phyloP scores from a whole-genome alignment of 805 yeast genomes.

The Kuraishia piskuri region DNA sequence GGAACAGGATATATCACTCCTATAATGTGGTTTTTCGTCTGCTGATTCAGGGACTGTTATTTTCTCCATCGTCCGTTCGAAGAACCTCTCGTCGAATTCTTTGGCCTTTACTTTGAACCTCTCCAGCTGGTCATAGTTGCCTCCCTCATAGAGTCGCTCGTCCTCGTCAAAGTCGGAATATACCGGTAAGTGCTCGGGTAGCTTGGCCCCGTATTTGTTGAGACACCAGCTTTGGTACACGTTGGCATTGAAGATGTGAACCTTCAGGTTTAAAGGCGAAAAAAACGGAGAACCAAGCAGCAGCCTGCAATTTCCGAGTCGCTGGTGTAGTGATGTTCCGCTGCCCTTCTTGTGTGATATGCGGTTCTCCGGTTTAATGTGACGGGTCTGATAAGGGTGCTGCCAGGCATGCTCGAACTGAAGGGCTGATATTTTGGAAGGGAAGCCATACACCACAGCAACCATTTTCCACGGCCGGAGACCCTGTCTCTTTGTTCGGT shows the following conservation, averaged over 20 bases:
- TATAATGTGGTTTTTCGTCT: no score
- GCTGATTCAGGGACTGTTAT: conserved; percentile 1
- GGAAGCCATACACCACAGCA: conserved; percentile 60
- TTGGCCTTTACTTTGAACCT: conserved; percentile 8
- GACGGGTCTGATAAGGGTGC: conserved; percentile 59
- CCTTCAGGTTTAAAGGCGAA: conserved; percentile 31
- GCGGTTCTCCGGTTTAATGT: conserved; percentile 32
- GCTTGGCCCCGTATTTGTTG: conserved; percentile 21
- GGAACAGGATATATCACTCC: not conserved
- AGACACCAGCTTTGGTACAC: conserved; percentile 24
- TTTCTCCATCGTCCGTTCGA: conserved; percentile 1
- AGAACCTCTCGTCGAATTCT: conserved; percentile 10
- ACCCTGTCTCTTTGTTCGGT: conserved; percentile 45
- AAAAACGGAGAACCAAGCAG: conserved; percentile 37
- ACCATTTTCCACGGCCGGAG: conserved; percentile 72
- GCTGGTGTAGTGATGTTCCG: conserved; percentile 34
- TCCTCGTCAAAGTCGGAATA: conserved; percentile 7
- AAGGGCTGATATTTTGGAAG: conserved; percentile 57
- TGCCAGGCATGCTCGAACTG: conserved; percentile 87
- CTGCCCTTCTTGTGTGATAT: conserved; percentile 25
- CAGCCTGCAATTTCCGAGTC: conserved; percentile 37
- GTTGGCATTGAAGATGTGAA: conserved; percentile 33
- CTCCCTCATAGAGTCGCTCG: conserved; percentile 11
- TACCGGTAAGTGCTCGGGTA: conserved; percentile 14
- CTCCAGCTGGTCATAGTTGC: conserved; percentile 22